Percentiles rank a stretch among this genome's conserved stretches.
phyloP scores from a whole-genome alignment of 176 grass and related monocot species.

The Oryza officinalis region DNA sequence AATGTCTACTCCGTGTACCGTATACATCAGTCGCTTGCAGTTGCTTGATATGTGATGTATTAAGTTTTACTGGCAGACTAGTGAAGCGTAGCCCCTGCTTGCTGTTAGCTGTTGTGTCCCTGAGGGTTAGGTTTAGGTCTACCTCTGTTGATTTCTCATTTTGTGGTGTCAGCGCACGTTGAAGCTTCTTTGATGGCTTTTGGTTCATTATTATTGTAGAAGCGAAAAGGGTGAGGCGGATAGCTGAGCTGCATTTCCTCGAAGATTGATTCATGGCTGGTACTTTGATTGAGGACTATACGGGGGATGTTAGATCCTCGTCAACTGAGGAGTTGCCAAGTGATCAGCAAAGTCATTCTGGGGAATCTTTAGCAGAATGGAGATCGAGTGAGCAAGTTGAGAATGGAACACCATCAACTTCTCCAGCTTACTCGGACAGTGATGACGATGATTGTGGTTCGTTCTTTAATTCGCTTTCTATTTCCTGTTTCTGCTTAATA shows the following conservation, averaged over 20 bases:
- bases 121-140: not conserved
- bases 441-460: slow-evolving; percentile 85
- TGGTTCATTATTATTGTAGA: slow-evolving; percentile 14
- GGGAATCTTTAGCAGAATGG: slow-evolving; percentile 77
- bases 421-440: slow-evolving; percentile 78
- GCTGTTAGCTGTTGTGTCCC: not conserved
- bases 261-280: slow-evolving; percentile 50
- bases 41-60: not conserved
- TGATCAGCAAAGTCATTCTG: slow-evolving; percentile 68
- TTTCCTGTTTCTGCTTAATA: not conserved
- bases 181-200: too few species aligned
- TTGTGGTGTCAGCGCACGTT: too few species aligned
- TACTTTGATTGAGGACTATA: slow-evolving; percentile 55
- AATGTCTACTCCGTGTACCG: not conserved
- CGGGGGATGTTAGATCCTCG: slow-evolving; percentile 44
- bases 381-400: slow-evolving; percentile 86
- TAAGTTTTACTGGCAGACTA: not conserved
- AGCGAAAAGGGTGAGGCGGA: not conserved
- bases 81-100: not conserved
- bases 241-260: not conserved
- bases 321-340: slow-evolving; percentile 60
- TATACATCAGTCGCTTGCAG: not conserved
- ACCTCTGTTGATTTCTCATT: not conserved
- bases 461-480: slow-evolving; percentile 36
- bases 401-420: slow-evolving; percentile 87